phyloP scores from a whole-genome alignment of 352 stramenopile species.

The Globisporangium paddicum region DNA sequence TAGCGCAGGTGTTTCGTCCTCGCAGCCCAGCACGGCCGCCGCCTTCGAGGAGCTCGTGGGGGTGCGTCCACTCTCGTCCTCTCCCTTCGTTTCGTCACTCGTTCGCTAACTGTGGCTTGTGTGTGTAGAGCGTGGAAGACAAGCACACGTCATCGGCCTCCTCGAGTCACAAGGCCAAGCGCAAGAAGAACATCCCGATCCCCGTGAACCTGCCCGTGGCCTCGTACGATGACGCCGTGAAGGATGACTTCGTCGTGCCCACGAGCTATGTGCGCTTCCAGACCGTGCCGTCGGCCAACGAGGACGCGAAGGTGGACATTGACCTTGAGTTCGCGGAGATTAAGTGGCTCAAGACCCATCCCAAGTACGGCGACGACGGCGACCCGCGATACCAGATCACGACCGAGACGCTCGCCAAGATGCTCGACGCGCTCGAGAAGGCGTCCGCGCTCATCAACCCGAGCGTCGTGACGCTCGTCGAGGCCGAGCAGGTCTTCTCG shows the following conservation, averaged over 20 bases:
- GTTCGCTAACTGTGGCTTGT: background rate
- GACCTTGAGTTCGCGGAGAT: slow-evolving; percentile 84
- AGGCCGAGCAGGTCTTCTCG: slow-evolving; percentile 74
- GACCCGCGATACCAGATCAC: slow-evolving; percentile 79
- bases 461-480: slow-evolving; percentile 61
- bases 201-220: slow-evolving; percentile 67
- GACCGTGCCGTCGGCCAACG: slow-evolving; percentile 35
- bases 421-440: slow-evolving; percentile 89
- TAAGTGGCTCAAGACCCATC: slow-evolving; percentile 80
- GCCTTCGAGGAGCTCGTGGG: slow-evolving; percentile 75
- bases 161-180: slow-evolving; percentile 33
- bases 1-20: slow-evolving; percentile 12
- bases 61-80: slow-evolving; percentile 22
- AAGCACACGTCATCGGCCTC: slow-evolving; percentile 23
- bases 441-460: slow-evolving; percentile 75
- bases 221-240: slow-evolving; percentile 63
- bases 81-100: background rate
- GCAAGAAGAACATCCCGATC: slow-evolving; percentile 86
- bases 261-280: slow-evolving; percentile 85
- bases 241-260: slow-evolving; percentile 63
- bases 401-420: slow-evolving; percentile 57
- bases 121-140: slow-evolving; percentile 53
- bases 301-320: slow-evolving; percentile 57
- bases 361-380: slow-evolving; percentile 77
- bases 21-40: slow-evolving; percentile 26